Base-by-base conservation (phyloP, 225 moss, liverwort and hornwort species). In the Physcomitrellopsis africana region DNA sequence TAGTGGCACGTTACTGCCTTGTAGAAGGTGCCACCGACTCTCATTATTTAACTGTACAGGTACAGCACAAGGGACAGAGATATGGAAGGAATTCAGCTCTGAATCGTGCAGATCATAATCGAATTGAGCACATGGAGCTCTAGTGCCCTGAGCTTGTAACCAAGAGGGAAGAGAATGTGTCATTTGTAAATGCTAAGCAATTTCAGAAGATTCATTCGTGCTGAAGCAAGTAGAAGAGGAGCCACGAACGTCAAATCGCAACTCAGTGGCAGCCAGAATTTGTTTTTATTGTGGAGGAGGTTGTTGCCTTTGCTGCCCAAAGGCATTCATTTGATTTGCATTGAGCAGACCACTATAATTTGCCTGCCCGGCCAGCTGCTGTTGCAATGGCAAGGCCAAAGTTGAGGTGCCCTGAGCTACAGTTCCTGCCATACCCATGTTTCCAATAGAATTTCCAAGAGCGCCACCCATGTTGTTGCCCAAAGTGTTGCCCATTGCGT, bases 261-360 rank as follows among this genome's bases (percentile, higher is more conserved):
- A 56, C 63, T 29, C 14, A 9, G 24, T 29, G 22, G 27, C 20
- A 27, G 19, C 24, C 9, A 3, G n/a, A 13, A 46, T 60, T 61
- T 10, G 22, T 4, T 37, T 37, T 71, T 79, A 84, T 67, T 79
- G 79, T 3, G 89, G 72, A 18, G 93, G 93, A 52, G 85, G 93
- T 77, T 91, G 93, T 76, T 96, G 96, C 72, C 96, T 81, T 69
- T 89, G 93, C 76, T 93, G 93, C 7, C 88, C 89, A 51, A 93
- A 93, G 46, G 85, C 26, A 43, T 82, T 88, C 63, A 72, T 78
- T 86, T 77, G 93, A 68, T 81, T 96, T 66, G 87, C 47, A 65
- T 87, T 96, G 71, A 86, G 79, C 55, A 89, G 56, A 56, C 79
- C 75, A 68, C 79, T 80, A 46, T 81, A 89, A 75, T 87, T 76